Percentiles rank a stretch among this genome's conserved stretches.
phyloP scores from a whole-genome alignment of 805 yeast species.

The Metschnikowia cerradonensis region DNA sequence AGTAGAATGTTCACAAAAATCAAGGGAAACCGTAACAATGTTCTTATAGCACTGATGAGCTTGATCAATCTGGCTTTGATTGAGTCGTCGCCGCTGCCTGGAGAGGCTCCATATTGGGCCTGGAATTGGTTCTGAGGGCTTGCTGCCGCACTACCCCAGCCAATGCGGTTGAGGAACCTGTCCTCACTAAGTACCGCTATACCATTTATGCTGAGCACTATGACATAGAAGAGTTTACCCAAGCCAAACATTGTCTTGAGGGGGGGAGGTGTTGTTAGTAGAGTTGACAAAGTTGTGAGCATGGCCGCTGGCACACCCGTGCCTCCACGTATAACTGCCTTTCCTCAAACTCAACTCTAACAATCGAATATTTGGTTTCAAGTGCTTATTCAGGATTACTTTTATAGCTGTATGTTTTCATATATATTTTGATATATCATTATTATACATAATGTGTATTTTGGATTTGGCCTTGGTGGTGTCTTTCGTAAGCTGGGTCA shows the following conservation, averaged over 20 bases:
- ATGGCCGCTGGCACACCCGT: conserved; percentile 1
- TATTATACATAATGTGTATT: too few relatives aligned
- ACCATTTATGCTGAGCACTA: conserved; percentile 62
- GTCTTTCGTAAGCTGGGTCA: not conserved
- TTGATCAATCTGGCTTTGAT: conserved; percentile 59
- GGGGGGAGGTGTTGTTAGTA: not conserved
- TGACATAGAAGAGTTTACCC: conserved; percentile 54
- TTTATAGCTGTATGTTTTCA: too few relatives aligned
- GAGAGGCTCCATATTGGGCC: conserved; percentile 40
- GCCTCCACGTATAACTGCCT: not conserved
- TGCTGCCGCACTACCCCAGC: conserved; percentile 26
- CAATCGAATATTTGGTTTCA: too few relatives aligned
- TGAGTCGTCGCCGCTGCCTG: conserved; percentile 30
- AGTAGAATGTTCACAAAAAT: conserved; percentile 64
- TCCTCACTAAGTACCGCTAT: conserved; percentile 79
- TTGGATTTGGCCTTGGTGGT: not conserved
- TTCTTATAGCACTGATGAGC: conserved; percentile 69
- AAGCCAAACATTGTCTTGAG: conserved; percentile 48
- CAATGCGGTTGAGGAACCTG: conserved; percentile 63
- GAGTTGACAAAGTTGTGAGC: conserved; percentile 1
- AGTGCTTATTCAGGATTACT: too few relatives aligned
- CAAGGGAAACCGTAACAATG: conserved; percentile 69
- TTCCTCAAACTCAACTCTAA: not conserved
- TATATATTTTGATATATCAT: too few relatives aligned
- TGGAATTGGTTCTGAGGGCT: conserved; percentile 17